phyloP scores from a whole-genome alignment of 129 eudicot species.

The Tagetes patula region DNA sequence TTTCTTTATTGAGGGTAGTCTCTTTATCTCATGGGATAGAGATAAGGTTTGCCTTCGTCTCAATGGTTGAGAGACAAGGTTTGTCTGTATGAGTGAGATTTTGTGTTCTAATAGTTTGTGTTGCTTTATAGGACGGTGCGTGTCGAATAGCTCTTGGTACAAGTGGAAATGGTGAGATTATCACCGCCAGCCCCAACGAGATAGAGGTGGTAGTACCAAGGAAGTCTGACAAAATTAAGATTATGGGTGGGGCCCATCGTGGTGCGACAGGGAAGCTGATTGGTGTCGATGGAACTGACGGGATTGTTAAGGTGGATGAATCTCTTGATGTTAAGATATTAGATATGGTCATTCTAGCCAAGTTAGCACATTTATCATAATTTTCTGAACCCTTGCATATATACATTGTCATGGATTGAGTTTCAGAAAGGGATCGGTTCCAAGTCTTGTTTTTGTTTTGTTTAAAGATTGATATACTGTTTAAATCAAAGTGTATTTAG shows the following conservation, averaged over 20 bases:
- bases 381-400: neutral
- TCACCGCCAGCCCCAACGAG: conserved; percentile 60
- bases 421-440: too few relatives aligned
- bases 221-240: conserved; percentile 74
- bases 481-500: neutral
- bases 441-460: neutral
- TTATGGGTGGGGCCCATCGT: conserved; percentile 87
- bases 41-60: too few relatives aligned
- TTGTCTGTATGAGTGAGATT: too few relatives aligned
- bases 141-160: conserved; percentile 74
- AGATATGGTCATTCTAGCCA: conserved; percentile 76
- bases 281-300: conserved; percentile 88
- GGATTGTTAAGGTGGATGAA: conserved; percentile 83
- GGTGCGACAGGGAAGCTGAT: conserved; percentile 89
- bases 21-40: too few relatives aligned
- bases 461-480: neutral
- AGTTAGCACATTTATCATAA: conserved; percentile 45
- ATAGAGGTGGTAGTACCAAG: conserved; percentile 69
- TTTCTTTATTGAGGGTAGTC: too few relatives aligned
- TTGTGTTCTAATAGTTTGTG: neutral
- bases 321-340: conserved; percentile 85
- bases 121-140: conserved; percentile 69
- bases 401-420: conserved; percentile 18
- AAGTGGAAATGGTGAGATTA: conserved; percentile 64
- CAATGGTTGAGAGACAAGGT: too few relatives aligned